Evolutionary conservation across 176 grass and related monocot species (phyloP), one percentile per base, ranked within the genome.

Genomic region (Thinopyrum elongatum): DNA sequence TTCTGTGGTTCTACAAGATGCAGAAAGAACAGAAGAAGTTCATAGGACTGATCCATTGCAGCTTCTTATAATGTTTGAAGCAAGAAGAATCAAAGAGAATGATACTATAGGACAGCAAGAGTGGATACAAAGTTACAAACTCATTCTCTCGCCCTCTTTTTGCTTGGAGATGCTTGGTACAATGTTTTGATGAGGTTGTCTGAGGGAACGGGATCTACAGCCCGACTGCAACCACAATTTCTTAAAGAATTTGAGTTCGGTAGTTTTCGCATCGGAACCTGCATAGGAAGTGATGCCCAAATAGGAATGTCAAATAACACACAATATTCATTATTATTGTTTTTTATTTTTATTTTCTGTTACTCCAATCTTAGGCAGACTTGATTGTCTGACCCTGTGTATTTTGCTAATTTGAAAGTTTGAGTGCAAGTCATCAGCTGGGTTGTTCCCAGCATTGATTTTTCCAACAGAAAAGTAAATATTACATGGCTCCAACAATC

Each of bases 161-260:
- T 68, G 76, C 44, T 90, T 90, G 71, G 71, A 82, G 59, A 73
- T 35, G 66, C 74, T 83, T 64, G 35, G 76, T 19, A 66, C 72
- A 79, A 29, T 67, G 35, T 71, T 84, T 77, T 64, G 86, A 76
- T 76, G 70, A 57, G 71, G 74, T 80, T 71, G 36, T 59, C 80
- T 86, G 85, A 58, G 74, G 36, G 87, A 84, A 78, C 15, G 64
- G 15, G 63, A 75, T 53, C 70, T 87, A 80, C 87, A 60, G 27
- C 76, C 87, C 71, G 94, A 81, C 65, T 87, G 84, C 78, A 86
- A 89, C 60, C 79, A 60, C 34, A 97, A 47, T 87, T 90, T 94
- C 87, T 90, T 94, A 70, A 92, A 94, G 80, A 90, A 94, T 71
- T 84, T 92, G 71, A 84, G 88, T 76, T 97, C 94, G 2, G 82